phyloP scores from a whole-genome alignment of 768 basidiomycete species.

The Rhodotorula diobovata region DNA sequence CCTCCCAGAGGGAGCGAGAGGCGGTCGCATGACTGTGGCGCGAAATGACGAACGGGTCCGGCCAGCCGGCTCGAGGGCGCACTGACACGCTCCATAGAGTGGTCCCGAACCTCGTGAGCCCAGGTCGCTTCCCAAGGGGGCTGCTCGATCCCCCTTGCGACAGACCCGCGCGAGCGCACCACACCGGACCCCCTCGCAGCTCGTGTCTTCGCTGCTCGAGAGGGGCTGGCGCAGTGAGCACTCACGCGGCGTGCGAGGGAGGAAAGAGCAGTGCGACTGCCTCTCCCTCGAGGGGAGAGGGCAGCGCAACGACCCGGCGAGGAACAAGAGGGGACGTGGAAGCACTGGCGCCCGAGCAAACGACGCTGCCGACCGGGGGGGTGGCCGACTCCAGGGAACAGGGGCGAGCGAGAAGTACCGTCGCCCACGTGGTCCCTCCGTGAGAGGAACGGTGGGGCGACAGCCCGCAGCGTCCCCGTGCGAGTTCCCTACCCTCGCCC shows the following conservation, averaged over 20 bases:
- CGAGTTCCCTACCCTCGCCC: too few species aligned
- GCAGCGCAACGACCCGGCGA: not conserved
- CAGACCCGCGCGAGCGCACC: not conserved
- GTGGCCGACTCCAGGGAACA: too few species aligned
- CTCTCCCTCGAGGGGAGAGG: too few species aligned
- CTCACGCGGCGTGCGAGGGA: too few species aligned
- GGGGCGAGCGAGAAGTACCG: too few species aligned
- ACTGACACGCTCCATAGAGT: not conserved
- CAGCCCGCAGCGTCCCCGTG: too few species aligned
- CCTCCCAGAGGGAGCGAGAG: not conserved
- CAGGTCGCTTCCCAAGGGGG: too few species aligned
- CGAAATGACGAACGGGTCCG: conserved; percentile 38
- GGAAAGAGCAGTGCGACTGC: not conserved
- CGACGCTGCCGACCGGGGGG: too few species aligned
- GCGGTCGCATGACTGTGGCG: conserved; percentile 35
- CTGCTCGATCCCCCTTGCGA: not conserved
- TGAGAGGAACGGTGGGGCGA: too few species aligned
- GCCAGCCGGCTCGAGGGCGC: conserved; percentile 22
- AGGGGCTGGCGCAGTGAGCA: not conserved
- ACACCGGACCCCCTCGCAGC: not conserved
- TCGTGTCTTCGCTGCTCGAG: conserved; percentile 21
- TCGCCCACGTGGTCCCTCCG: too few species aligned
- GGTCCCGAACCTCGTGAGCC: not conserved
- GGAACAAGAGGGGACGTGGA: not conserved
- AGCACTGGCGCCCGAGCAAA: too few species aligned